phyloP scores from a whole-genome alignment of 345 rosid genomes.

The Angophora floribunda region DNA sequence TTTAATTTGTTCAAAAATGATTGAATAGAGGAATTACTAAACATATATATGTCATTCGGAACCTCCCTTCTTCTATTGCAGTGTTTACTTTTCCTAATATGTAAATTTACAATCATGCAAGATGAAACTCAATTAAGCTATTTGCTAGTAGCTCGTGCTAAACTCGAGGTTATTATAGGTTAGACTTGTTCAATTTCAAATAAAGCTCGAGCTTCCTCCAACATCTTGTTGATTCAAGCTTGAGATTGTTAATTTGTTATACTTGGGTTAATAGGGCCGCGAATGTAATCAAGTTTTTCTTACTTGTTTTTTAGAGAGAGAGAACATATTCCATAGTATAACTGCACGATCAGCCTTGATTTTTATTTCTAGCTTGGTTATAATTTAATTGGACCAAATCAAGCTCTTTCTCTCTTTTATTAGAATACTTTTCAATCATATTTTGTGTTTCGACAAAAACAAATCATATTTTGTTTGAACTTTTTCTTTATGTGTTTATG shows the following conservation, averaged over 20 bases:
- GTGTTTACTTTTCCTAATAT: not conserved
- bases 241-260: not conserved
- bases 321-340: no score
- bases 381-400: not conserved
- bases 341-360: no score
- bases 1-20: not conserved
- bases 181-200: not conserved
- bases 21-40: not conserved
- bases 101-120: not conserved
- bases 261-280: not conserved
- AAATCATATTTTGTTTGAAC: not conserved
- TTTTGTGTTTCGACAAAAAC: no score
- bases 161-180: not conserved
- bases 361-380: no score
- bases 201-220: not conserved
- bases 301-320: not conserved
- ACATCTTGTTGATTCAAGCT: no score
- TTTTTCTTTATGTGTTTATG: not conserved
- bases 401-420: no score
- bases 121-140: not conserved
- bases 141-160: not conserved
- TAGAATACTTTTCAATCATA: not conserved
- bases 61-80: not conserved
- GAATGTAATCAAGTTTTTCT: not conserved
- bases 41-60: not conserved